Conservation (phyloP, 202 grass and related monocot genomes). For the Panicum hallii region DNA sequence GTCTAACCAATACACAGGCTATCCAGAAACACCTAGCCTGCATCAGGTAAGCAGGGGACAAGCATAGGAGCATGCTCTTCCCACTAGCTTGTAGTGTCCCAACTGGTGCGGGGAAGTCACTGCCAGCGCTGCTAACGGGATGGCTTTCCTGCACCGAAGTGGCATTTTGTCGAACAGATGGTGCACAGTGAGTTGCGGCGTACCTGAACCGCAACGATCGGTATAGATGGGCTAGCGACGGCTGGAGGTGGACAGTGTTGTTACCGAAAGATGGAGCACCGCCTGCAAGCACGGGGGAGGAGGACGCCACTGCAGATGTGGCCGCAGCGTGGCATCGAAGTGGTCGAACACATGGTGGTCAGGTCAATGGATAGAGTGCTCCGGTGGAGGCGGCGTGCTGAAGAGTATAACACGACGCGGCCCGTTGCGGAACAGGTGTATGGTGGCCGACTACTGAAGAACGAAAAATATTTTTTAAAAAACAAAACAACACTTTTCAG, state of each 20-base stretch:
- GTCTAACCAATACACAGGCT: no score
- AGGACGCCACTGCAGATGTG: not conserved
- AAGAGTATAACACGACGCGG: not conserved
- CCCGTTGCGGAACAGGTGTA: no score
- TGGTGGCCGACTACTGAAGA: no score
- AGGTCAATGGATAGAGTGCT: not conserved
- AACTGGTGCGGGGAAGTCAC: not conserved
- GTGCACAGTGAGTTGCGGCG: not conserved
- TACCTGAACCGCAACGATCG: not conserved
- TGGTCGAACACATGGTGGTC: not conserved
- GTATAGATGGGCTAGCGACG: not conserved
- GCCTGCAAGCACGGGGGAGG: not conserved
- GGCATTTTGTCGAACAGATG: slow-evolving; percentile 12
- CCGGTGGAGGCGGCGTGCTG: not conserved
- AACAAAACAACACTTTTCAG: no score
- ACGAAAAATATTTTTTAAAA: no score
- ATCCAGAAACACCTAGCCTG: not conserved
- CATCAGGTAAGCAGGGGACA: not conserved
- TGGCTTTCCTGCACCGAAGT: not conserved
- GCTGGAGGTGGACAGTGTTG: not conserved
- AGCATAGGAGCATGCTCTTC: not conserved
- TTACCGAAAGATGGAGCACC: not conserved
- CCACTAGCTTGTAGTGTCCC: not conserved
- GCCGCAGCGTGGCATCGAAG: not conserved
- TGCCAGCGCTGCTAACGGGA: not conserved